Percentiles rank a stretch among this genome's conserved stretches.
These are phyloP conservation scores for Amanita thiersii DNA, from an alignment of 768 basidiomycete genomes.

Conservation along the genomic window DNA sequence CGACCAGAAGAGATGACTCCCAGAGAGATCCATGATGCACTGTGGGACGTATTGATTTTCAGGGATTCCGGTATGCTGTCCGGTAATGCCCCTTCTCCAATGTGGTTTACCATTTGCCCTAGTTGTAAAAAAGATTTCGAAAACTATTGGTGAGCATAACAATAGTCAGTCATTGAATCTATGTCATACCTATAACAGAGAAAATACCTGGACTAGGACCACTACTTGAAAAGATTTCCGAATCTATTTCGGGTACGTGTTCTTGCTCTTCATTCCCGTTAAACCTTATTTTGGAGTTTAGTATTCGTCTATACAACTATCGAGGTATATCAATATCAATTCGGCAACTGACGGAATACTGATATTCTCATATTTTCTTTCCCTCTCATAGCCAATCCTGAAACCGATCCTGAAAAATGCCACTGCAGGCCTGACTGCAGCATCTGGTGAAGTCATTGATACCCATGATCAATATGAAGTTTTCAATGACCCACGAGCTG, in stretches of 20 bases:
- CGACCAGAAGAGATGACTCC: conserved; percentile 78
- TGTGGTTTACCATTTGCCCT: not conserved
- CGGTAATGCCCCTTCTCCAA: not conserved
- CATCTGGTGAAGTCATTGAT: conserved; percentile 73
- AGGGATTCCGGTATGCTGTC: conserved; percentile 57
- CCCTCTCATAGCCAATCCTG: conserved; percentile 58
- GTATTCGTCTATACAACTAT: conserved; percentile 82
- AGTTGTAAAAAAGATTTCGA: conserved; percentile 75
- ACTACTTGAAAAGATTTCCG: conserved; percentile 72
- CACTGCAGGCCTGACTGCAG: conserved; percentile 49
- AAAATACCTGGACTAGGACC: conserved; percentile 75
- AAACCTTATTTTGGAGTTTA: not conserved
- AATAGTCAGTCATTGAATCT: not conserved
- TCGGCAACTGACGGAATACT: not conserved
- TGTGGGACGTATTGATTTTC: conserved; percentile 85
- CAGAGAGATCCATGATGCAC: conserved; percentile 73
- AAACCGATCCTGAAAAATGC: conserved; percentile 72
- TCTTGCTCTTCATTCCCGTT: not conserved
- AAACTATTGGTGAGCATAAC: conserved; percentile 47
- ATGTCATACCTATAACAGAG: conserved; percentile 30
- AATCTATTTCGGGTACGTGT: conserved; percentile 53
- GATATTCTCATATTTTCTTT: too few species aligned
- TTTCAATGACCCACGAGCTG: conserved; percentile 76
- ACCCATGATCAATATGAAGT: conserved; percentile 80
- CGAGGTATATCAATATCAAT: conserved; percentile 40